Base-by-base conservation (phyloP, 768 basidiomycete genomes). In the Hydnomerulius pinastri region DNA sequence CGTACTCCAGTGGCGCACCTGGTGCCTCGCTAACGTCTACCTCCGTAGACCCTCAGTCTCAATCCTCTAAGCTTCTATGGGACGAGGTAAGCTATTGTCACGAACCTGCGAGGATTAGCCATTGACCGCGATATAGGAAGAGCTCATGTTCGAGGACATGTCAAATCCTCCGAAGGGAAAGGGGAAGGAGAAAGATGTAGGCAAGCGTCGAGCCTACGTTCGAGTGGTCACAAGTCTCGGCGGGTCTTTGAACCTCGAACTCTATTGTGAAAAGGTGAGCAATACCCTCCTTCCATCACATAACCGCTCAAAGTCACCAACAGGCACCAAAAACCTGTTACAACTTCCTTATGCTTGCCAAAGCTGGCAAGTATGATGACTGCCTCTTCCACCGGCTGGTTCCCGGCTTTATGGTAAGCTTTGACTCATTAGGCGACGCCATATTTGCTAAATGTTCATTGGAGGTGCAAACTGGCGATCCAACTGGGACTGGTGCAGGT, bases 271-370 rank as follows among this genome's bases (percentile, higher is more conserved):
- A 70, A 92, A 92, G 74, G 92, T 87, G 20, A 21, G 65, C 48
- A 23, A 41, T 17, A 46, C 17, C 27, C 18, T 13, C 10, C 10
- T 17, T 5, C n/a, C 20, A 21, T 1, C 15, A n/a, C 3, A 11
- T 28, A 28, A 0, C 18, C 15, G 20, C 29, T 56, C 30, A 46
- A 39, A 43, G n/a, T 36, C 43, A 23, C 37, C 21, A 36, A 20
- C 33, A 94, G 91, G 97, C 96, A 9, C 97, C 97, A 0, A 95
- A 97, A 71, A 98, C 97, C 1, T 98, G 95, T 60, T 99, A 99
- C 69, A 99, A 99, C 67, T 99, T 98, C 69, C 72, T 99, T 24
- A 91, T 91, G 86, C 81, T 99, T 7, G 95, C 97, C 0, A 82
- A 85, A 53, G 77, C 85, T 20, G 92, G 94, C 8, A 94, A 95